Percentiles rank a stretch among this genome's conserved stretches.
phyloP scores from a whole-genome alignment of 2,329 filamentous ascomycete genomes.

The Zasmidium cellare region DNA sequence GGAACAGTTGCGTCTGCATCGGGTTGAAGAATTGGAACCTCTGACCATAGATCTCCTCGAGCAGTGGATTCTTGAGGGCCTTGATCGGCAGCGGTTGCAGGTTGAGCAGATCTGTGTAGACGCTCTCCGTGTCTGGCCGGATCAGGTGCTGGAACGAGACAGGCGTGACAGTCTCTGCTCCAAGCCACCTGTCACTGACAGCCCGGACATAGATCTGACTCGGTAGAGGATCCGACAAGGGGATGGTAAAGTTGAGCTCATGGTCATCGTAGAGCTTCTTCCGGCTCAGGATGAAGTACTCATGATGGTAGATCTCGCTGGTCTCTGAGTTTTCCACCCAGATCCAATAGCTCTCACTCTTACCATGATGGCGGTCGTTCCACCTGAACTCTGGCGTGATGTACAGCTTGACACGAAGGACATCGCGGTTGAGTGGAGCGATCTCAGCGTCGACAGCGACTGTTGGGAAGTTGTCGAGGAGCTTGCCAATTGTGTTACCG shows the following conservation, averaged over 20 bases:
- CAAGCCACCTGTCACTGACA: constrained; percentile 93
- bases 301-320: constrained; percentile 95
- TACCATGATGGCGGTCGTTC: constrained; percentile 92
- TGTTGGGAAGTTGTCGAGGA: constrained; percentile 90
- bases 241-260: constrained; percentile 96
- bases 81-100: constrained; percentile 85
- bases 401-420: constrained; percentile 83
- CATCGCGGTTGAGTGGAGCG: constrained; percentile 90
- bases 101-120: constrained; percentile 92
- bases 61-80: constrained; percentile 79
- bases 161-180: constrained; percentile 90
- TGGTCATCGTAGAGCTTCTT: constrained; percentile 94
- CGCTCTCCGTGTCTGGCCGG: constrained; percentile 92
- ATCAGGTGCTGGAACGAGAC: constrained; percentile 98
- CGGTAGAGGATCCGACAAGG: constrained; percentile 86
- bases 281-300: constrained; percentile 90
- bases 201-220: constrained; percentile 95
- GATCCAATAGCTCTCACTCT: constrained; percentile 94
- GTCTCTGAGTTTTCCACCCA: constrained; percentile 99
- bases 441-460: constrained; percentile 90
- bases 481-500: constrained; percentile 75
- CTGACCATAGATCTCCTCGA: constrained; percentile 86
- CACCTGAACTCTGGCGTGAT: constrained; percentile 88
- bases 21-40: constrained; percentile 97
- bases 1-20: constrained; percentile 99